A percentile compares a stretch with the other conserved stretches of the same genome.
phyloP scores from a whole-genome alignment of 768 basidiomycete species.

The Leccinum boreale region DNA sequence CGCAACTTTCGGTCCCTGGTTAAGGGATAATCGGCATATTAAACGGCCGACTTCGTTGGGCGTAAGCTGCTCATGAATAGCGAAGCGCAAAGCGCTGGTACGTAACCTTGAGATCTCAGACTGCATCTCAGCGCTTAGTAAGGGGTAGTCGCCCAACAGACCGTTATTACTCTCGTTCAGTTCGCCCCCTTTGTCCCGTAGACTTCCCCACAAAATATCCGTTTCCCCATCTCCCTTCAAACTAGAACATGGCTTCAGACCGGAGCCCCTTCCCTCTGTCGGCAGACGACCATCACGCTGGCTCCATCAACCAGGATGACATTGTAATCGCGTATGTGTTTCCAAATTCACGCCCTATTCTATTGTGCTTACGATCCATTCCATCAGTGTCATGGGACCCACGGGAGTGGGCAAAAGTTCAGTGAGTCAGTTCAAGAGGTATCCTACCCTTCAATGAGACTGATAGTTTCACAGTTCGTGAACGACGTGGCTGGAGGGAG shows the following conservation, averaged over 20 bases:
- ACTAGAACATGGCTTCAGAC: background rate
- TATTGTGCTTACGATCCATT: background rate
- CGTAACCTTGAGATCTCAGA: background rate
- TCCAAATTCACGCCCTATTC: background rate
- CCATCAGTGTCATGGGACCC: slow-evolving; percentile 15
- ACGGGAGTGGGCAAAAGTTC: slow-evolving; percentile 19
- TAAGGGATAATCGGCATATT: background rate
- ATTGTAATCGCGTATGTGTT: slow-evolving; percentile 19
- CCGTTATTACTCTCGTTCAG: background rate
- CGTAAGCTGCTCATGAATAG: background rate
- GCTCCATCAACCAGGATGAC: slow-evolving; percentile 1
- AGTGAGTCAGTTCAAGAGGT: slow-evolving; percentile 2
- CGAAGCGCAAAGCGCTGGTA: background rate
- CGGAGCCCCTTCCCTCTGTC: background rate
- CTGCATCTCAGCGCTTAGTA: background rate
- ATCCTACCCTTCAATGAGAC: background rate
- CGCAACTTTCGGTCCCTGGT: background rate
- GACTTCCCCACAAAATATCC: background rate
- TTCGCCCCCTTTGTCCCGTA: background rate
- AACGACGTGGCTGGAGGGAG: slow-evolving; percentile 3
- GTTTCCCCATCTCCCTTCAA: background rate
- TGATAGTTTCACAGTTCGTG: slow-evolving; percentile 10
- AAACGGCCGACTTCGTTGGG: background rate
- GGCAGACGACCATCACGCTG: too few relatives aligned
- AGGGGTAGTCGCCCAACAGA: background rate